Conservation (phyloP, 129 eudicot genomes). For the Kitagawia praeruptora region DNA sequence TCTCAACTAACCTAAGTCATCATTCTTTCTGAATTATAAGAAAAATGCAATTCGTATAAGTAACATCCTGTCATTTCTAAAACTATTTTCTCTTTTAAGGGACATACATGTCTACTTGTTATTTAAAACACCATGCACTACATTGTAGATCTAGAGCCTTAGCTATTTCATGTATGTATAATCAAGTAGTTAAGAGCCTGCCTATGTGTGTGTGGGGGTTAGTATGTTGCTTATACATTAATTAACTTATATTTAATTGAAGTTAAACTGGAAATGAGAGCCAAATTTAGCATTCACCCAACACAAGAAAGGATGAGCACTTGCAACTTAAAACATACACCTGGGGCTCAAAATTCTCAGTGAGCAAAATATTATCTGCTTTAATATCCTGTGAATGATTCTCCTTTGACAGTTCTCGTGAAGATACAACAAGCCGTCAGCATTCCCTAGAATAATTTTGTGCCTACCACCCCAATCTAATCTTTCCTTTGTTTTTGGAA, state of each 20-base stretch:
- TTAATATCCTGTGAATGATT: conserved; percentile 82
- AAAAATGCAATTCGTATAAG: too few species aligned
- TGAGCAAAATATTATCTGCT: conserved; percentile 68
- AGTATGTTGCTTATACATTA: not conserved
- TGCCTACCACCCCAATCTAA: conserved; percentile 60
- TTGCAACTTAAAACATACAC: conserved; percentile 23
- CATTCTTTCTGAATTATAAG: too few species aligned
- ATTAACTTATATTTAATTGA: not conserved
- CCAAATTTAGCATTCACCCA: not conserved
- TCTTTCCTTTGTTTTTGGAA: conserved; percentile 44
- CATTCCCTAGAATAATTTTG: conserved; percentile 59
- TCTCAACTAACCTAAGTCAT: too few species aligned
- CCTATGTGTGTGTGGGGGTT: too few species aligned
- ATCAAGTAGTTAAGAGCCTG: too few species aligned
- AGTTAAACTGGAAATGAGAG: not conserved
- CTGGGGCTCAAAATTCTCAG: conserved; percentile 77
- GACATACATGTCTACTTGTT: too few species aligned
- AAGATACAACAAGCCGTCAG: conserved; percentile 66
- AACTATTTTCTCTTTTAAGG: too few species aligned
- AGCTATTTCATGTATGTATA: too few species aligned
- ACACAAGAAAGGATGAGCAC: not conserved
- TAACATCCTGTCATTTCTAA: too few species aligned
- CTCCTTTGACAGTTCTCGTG: conserved; percentile 75
- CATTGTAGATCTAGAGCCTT: too few species aligned
- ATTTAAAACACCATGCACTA: too few species aligned